A percentile compares a stretch with the other conserved stretches of the same genome.
These are phyloP conservation scores for Lithocarpus polystachyus DNA, from an alignment of 306 rosid genomes.

Conservation along the genomic window DNA sequence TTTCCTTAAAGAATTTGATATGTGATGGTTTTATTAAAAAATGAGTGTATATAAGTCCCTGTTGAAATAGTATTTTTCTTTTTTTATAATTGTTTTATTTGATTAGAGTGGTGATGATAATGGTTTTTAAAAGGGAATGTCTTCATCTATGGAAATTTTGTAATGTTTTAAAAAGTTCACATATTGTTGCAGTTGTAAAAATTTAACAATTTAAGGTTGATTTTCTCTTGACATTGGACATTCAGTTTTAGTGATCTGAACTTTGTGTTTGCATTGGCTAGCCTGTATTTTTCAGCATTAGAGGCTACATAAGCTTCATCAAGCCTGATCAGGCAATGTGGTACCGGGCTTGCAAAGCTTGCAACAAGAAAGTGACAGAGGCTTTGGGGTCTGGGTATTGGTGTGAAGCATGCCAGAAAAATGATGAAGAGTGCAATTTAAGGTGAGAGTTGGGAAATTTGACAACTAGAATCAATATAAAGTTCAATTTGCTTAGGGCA, in stretches of 20 bases:
- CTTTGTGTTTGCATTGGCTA: constrained; percentile 26
- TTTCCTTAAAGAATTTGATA: too few relatives aligned
- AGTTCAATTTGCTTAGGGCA: not conserved
- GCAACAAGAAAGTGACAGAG: constrained; percentile 87
- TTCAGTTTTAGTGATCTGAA: not conserved
- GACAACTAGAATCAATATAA: not conserved
- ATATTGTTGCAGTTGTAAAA: not conserved
- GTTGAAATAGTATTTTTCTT: not conserved
- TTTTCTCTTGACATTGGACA: not conserved
- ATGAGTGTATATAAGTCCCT: not conserved
- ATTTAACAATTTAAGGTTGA: not conserved
- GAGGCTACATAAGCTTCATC: constrained; percentile 59
- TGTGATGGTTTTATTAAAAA: too few relatives aligned
- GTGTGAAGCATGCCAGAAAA: constrained; percentile 94
- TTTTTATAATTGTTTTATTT: not conserved
- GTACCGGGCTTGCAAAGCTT: constrained; percentile 86
- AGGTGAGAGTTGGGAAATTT: constrained; percentile 33
- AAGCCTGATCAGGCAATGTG: constrained; percentile 86
- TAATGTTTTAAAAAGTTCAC: not conserved
- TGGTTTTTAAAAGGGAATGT: too few relatives aligned
- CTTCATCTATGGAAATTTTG: not conserved
- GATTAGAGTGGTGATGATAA: not conserved
- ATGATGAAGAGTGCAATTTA: constrained; percentile 61
- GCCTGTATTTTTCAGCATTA: constrained; percentile 72
- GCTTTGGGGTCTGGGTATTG: constrained; percentile 68